Evolutionary conservation across 768 basidiomycete genomes (phyloP).

Genomic region (Tylopilus balloui): DNA sequence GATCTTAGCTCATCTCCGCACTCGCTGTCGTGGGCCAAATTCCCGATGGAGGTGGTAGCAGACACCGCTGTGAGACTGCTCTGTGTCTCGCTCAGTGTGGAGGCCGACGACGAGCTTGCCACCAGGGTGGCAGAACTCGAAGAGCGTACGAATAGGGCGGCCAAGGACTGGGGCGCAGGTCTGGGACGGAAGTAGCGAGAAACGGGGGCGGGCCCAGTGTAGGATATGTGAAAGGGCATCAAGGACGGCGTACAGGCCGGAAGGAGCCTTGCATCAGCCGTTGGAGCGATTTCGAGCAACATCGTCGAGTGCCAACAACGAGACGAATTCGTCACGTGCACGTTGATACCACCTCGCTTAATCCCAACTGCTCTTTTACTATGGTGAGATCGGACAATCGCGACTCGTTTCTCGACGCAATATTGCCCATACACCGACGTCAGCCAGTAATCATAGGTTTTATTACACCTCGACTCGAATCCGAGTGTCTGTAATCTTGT

Average conservation of each 20-base stretch:
- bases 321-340: constrained; percentile 8
- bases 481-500: no score
- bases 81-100: constrained; percentile 1
- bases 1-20: not conserved
- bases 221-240: constrained; percentile 79
- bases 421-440: no score
- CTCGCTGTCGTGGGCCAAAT: not conserved
- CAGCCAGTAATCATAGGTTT: no score
- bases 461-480: no score
- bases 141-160: constrained; percentile 1
- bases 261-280: constrained; percentile 1
- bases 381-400: no score
- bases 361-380: no score
- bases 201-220: constrained; percentile 67
- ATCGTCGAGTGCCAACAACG: not conserved
- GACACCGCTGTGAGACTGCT: constrained; percentile 2
- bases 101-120: constrained; percentile 7
- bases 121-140: constrained; percentile 16
- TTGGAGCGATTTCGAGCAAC: constrained; percentile 22
- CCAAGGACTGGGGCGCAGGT: constrained; percentile 25
- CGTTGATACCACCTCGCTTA: no score
- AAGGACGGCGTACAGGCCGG: constrained; percentile 57
- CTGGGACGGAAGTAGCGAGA: constrained; percentile 68
- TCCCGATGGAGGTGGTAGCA: constrained; percentile 6
- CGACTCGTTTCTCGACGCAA: no score